Conservation (phyloP, 2,329 filamentous ascomycete species). For the Phialophora macrospora region DNA sequence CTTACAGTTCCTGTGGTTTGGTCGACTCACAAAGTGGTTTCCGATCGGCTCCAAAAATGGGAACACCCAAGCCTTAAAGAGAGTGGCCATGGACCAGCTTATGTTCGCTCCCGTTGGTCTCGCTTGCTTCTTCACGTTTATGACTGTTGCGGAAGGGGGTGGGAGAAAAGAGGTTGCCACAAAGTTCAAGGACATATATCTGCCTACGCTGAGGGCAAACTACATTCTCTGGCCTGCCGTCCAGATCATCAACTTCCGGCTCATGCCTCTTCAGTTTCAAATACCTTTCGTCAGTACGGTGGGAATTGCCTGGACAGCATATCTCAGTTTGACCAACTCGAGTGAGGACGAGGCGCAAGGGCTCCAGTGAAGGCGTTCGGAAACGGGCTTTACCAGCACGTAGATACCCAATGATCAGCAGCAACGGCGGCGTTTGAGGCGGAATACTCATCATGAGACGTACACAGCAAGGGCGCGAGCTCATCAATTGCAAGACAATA, state of each 20-base stretch:
- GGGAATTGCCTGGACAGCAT: slow-evolving; percentile 97
- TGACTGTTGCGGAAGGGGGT: slow-evolving; percentile 94
- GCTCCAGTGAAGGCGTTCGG: slow-evolving; percentile 17
- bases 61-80: slow-evolving; percentile 79
- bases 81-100: slow-evolving; percentile 89
- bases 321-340: slow-evolving; percentile 89
- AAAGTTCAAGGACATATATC: slow-evolving; percentile 92
- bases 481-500: background rate
- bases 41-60: slow-evolving; percentile 79
- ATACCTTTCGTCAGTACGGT: slow-evolving; percentile 95
- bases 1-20: slow-evolving; percentile 94
- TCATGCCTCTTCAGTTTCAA: slow-evolving; percentile 95
- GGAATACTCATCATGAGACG: background rate
- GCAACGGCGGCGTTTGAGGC: slow-evolving; percentile 14
- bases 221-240: slow-evolving; percentile 94
- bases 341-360: slow-evolving; percentile 65
- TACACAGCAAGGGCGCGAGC: slow-evolving; percentile 19
- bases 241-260: slow-evolving; percentile 92
- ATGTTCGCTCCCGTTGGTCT: slow-evolving; percentile 90
- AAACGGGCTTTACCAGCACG: slow-evolving; percentile 1
- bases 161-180: slow-evolving; percentile 75
- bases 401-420: slow-evolving; percentile 15
- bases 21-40: slow-evolving; percentile 78
- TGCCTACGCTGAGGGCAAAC: slow-evolving; percentile 94
- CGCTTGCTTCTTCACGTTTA: slow-evolving; percentile 88